Evolutionary conservation across 1,284 basidiomycete genomes (phyloP).

Genomic region (Amylostereum areolatum): DNA sequence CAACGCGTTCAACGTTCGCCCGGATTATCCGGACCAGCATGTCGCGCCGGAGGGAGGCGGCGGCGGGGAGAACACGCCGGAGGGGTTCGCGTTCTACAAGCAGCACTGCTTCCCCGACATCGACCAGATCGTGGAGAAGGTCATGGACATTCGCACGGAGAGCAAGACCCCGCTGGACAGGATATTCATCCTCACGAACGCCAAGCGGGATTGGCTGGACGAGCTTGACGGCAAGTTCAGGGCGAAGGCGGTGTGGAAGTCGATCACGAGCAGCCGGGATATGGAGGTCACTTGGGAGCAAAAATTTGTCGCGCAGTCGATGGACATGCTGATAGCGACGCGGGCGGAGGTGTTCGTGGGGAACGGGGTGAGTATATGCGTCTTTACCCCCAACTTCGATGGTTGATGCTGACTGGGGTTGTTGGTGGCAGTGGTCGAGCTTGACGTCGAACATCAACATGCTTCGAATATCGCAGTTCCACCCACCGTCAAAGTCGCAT

Average conservation of each 20-base stretch:
- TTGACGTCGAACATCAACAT: not conserved
- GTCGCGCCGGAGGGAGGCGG: conserved; percentile 17
- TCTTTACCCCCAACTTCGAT: not conserved
- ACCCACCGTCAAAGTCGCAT: not conserved
- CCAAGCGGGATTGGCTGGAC: conserved; percentile 25
- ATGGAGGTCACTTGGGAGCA: conserved; percentile 38
- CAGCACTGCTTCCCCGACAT: conserved; percentile 43
- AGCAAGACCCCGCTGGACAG: conserved; percentile 19
- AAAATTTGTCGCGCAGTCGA: conserved; percentile 37
- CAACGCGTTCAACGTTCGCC: conserved; percentile 41
- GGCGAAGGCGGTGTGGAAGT: conserved; percentile 21
- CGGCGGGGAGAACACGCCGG: conserved; percentile 19
- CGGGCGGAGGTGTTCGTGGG: conserved; percentile 47
- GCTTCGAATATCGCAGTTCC: not conserved
- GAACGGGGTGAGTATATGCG: conserved; percentile 39
- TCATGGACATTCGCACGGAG: conserved; percentile 29
- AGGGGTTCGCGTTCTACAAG: conserved; percentile 26
- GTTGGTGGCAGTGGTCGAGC: not conserved
- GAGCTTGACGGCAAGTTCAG: conserved; percentile 36
- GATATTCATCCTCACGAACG: conserved; percentile 57
- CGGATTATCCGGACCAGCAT: conserved; percentile 32
- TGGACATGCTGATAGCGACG: conserved; percentile 48
- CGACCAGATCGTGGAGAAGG: conserved; percentile 36
- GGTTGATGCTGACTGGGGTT: not conserved
- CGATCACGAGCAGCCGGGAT: conserved; percentile 40